These are phyloP conservation scores for Macaranga tanarius DNA, from an alignment of 441 rosid species.

Conservation along the genomic window DNA sequence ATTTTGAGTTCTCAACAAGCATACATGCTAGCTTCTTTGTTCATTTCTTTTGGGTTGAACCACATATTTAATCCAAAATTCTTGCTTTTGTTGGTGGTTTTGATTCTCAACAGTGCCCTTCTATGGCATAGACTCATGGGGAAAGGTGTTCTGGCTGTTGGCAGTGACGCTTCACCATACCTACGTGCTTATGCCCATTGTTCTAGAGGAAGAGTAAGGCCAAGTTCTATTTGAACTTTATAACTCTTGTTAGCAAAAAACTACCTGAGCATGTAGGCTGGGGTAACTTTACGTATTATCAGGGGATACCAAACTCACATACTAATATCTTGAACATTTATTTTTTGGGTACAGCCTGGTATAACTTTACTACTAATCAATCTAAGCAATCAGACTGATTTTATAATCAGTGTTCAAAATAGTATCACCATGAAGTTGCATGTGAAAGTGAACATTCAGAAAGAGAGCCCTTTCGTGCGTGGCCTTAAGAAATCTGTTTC, in stretches of 20 bases:
- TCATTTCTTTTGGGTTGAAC: neutral
- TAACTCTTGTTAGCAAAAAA: neutral
- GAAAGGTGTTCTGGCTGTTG: conserved; percentile 63
- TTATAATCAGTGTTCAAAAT: conserved; percentile 46
- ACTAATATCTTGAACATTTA: neutral
- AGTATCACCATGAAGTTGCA: conserved; percentile 35
- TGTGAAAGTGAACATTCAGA: conserved; percentile 9
- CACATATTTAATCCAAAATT: conserved; percentile 18
- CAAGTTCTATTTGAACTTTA: neutral
- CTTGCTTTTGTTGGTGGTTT: conserved; percentile 23
- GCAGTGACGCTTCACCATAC: conserved; percentile 50
- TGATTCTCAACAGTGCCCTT: conserved; percentile 58
- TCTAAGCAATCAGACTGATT: conserved; percentile 65
- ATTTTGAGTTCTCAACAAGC: neutral
- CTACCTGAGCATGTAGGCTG: no score
- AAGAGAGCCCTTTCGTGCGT: conserved; percentile 38
- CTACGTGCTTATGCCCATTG: conserved; percentile 89
- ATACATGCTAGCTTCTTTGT: neutral
- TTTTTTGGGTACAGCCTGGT: conserved; percentile 53
- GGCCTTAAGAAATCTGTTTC: conserved; percentile 57
- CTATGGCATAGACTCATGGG: conserved; percentile 99
- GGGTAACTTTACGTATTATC: no score
- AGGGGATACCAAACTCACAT: no score
- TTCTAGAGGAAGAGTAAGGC: conserved; percentile 84
- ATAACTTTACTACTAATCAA: conserved; percentile 80